Conservation (phyloP, 108 stramenopile species). For the Nannochloropsis oceanica region DNA sequence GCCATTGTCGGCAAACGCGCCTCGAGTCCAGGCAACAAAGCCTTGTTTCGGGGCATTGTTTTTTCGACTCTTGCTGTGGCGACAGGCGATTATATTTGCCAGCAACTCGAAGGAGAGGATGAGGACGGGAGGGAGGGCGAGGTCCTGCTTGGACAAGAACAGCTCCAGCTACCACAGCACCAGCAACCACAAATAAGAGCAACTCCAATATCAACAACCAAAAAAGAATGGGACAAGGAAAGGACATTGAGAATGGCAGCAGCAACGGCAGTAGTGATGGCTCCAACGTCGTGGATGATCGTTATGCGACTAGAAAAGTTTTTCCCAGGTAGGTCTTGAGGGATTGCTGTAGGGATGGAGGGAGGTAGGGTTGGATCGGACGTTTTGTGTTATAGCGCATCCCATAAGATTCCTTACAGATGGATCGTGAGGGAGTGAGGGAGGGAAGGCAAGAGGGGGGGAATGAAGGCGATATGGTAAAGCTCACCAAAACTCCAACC, state of each 20-base stretch:
- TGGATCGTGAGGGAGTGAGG: too few relatives aligned
- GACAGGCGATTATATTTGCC: not conserved
- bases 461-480: too few relatives aligned
- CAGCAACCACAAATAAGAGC: not conserved
- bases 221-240: not conserved
- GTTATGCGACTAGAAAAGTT: too few relatives aligned
- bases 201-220: too few relatives aligned
- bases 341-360: too few relatives aligned
- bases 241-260: not conserved
- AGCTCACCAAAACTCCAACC: too few relatives aligned
- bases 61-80: not conserved
- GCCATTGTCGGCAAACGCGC: not conserved
- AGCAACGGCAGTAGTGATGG: not conserved
- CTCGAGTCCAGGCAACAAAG: not conserved
- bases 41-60: not conserved
- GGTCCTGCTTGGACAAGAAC: not conserved
- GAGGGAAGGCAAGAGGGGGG: too few relatives aligned
- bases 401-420: too few relatives aligned
- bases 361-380: too few relatives aligned
- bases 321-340: too few relatives aligned
- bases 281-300: not conserved
- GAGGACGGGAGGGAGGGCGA: not conserved
- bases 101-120: not conserved
- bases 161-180: not conserved
- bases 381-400: too few relatives aligned